These are phyloP conservation scores for Malassezia japonica DNA, from an alignment of 1,284 basidiomycete species.

Conservation along the genomic window DNA sequence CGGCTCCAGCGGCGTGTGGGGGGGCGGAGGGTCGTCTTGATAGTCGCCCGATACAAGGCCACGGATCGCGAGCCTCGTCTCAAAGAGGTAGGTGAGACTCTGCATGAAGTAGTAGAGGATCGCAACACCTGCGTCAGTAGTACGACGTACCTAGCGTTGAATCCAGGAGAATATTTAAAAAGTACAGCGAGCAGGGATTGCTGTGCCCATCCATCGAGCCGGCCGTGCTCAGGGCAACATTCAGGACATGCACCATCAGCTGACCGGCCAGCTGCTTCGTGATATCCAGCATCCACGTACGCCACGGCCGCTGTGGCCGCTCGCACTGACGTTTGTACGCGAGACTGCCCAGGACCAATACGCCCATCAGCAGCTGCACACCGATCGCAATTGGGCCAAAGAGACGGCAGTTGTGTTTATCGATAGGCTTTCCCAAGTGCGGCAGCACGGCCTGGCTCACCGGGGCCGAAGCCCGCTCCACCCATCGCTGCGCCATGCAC, in stretches of 20 bases:
- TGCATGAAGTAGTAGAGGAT: slow-evolving; percentile 74
- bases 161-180: slow-evolving; percentile 86
- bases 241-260: slow-evolving; percentile 75
- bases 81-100: slow-evolving; percentile 60
- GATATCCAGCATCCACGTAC: slow-evolving; percentile 61
- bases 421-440: not conserved
- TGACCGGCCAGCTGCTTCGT: slow-evolving; percentile 77
- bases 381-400: slow-evolving; percentile 21
- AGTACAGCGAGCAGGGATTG: slow-evolving; percentile 56
- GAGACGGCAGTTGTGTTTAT: slow-evolving; percentile 5
- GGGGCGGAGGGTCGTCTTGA: slow-evolving; percentile 51
- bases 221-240: slow-evolving; percentile 56
- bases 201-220: slow-evolving; percentile 9
- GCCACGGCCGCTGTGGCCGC: slow-evolving; percentile 73
- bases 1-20: slow-evolving; percentile 15
- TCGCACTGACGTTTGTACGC: slow-evolving; percentile 82
- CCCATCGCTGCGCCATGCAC: too few relatives aligned
- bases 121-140: too few relatives aligned
- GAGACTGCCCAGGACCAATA: slow-evolving; percentile 71
- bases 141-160: slow-evolving; percentile 94
- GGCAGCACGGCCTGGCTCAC: not conserved
- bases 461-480: too few relatives aligned
- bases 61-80: slow-evolving; percentile 59
- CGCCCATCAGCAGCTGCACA: slow-evolving; percentile 73
- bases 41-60: slow-evolving; percentile 81